A percentile compares a stretch with the other conserved stretches of the same genome.
Evolutionary conservation across 176 grass and related monocot genomes (phyloP).

Genomic region (Aegilops umbellulata): DNA sequence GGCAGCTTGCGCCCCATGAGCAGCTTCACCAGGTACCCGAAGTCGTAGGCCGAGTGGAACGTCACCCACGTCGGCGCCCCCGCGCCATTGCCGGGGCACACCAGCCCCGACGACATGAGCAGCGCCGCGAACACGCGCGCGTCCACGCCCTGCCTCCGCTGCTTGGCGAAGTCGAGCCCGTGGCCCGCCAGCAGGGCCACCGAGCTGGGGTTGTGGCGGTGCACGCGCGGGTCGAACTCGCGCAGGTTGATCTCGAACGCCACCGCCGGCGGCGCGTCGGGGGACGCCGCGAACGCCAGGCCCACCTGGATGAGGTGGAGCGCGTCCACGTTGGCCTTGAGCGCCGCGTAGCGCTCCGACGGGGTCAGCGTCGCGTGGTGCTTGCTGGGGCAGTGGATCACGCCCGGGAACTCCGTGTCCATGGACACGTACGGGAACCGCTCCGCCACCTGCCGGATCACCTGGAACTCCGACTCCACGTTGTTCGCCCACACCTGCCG

Average conservation of each 20-base stretch:
- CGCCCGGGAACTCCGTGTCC: constrained; percentile 98
- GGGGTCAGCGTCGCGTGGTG: constrained; percentile 47
- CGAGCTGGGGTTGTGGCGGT: constrained; percentile 59
- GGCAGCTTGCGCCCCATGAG: constrained; percentile 54
- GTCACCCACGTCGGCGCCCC: constrained; percentile 48
- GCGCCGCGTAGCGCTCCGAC: constrained; percentile 51
- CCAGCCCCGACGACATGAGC: constrained; percentile 69
- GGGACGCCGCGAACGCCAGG: constrained; percentile 54
- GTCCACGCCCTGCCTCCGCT: constrained; percentile 46
- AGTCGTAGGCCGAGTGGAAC: constrained; percentile 84
- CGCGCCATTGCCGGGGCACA: constrained; percentile 33
- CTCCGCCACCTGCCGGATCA: constrained; percentile 48
- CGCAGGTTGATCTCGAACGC: constrained; percentile 88
- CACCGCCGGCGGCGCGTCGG: constrained; percentile 7
- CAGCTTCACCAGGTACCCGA: constrained; percentile 71
- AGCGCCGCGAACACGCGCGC: constrained; percentile 50
- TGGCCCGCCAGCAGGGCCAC: constrained; percentile 43
- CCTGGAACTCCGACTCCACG: constrained; percentile 59
- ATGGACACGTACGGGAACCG: constrained; percentile 64
- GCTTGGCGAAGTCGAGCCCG: constrained; percentile 68
- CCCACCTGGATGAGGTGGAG: constrained; percentile 93
- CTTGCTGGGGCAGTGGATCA: constrained; percentile 45
- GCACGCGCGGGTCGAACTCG: constrained; percentile 72
- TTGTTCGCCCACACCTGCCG: constrained; percentile 84
- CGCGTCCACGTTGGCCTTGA: constrained; percentile 79